Conservation (phyloP, 2,329 filamentous ascomycete species). For the Arthrobotrys conoides region DNA sequence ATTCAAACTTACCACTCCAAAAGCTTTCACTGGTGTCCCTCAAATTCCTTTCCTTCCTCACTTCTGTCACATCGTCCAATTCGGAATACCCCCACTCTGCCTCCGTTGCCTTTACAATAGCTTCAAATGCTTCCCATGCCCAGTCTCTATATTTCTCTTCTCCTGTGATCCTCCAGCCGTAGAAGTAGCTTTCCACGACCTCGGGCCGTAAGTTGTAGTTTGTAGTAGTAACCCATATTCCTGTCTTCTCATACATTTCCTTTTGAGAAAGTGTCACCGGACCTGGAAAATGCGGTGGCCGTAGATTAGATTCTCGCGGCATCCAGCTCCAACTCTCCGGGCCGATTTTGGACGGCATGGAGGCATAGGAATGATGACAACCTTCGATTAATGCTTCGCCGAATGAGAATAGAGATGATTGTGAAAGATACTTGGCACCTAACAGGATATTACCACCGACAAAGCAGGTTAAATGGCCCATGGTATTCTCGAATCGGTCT, state of each 20-base stretch:
- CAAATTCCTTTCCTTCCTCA: constrained; percentile 73
- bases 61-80: constrained; percentile 77
- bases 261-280: constrained; percentile 37
- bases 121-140: constrained; percentile 83
- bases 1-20: constrained; percentile 79
- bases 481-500: constrained; percentile 40
- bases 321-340: constrained; percentile 81
- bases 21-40: constrained; percentile 86
- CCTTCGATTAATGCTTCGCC: constrained; percentile 79
- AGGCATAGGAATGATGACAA: constrained; percentile 80
- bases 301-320: constrained; percentile 66
- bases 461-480: constrained; percentile 78
- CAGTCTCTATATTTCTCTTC: constrained; percentile 83
- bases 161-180: constrained; percentile 85
- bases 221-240: constrained; percentile 78
- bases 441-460: constrained; percentile 88
- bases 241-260: constrained; percentile 67
- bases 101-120: constrained; percentile 76
- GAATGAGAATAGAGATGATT: constrained; percentile 74
- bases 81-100: constrained; percentile 78
- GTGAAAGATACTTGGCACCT: constrained; percentile 77
- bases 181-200: constrained; percentile 87
- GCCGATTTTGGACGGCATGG: constrained; percentile 80
- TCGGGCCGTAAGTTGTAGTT: constrained; percentile 81
- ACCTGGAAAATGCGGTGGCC: constrained; percentile 19